phyloP scores from a whole-genome alignment of 257 asterid genomes.

The Dorcoceras hygrometricum region DNA sequence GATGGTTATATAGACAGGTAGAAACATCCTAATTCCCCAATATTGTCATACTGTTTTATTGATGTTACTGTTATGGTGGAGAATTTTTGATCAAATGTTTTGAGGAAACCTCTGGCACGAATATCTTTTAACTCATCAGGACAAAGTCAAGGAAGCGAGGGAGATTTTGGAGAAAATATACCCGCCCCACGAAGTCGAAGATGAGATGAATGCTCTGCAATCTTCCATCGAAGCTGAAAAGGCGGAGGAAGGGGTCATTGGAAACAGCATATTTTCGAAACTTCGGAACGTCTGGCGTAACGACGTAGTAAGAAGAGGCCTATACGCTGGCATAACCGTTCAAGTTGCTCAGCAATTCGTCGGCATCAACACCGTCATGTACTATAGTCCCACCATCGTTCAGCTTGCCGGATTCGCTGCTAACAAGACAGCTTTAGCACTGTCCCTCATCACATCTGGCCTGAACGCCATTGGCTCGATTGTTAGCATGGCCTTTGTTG shows the following conservation, averaged over 20 bases:
- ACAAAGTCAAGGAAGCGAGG: slow-evolving; percentile 62
- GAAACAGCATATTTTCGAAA: slow-evolving; percentile 31
- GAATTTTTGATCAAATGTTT: background rate
- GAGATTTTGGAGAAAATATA: slow-evolving; percentile 64
- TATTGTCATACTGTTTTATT: background rate
- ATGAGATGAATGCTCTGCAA: slow-evolving; percentile 58
- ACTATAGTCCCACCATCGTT: slow-evolving; percentile 80
- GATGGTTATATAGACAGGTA: slow-evolving; percentile 78
- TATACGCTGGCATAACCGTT: slow-evolving; percentile 70
- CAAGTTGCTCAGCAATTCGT: slow-evolving; percentile 87
- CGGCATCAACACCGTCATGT: slow-evolving; percentile 87
- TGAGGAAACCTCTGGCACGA: background rate
- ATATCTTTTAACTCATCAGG: slow-evolving; percentile 30
- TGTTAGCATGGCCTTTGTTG: slow-evolving; percentile 62
- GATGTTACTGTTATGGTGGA: background rate
- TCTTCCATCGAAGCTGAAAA: slow-evolving; percentile 60
- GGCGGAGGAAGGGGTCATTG: slow-evolving; percentile 39
- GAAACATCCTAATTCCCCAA: background rate
- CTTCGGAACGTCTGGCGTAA: slow-evolving; percentile 47
- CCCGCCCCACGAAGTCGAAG: slow-evolving; percentile 64
- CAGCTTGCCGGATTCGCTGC: slow-evolving; percentile 82
- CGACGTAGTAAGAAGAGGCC: slow-evolving; percentile 63
- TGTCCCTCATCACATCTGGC: slow-evolving; percentile 73
- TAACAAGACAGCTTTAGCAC: slow-evolving; percentile 66
- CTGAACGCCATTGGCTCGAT: slow-evolving; percentile 67